Conservation (phyloP, 768 basidiomycete genomes). For the Pleurotus giganteus region DNA sequence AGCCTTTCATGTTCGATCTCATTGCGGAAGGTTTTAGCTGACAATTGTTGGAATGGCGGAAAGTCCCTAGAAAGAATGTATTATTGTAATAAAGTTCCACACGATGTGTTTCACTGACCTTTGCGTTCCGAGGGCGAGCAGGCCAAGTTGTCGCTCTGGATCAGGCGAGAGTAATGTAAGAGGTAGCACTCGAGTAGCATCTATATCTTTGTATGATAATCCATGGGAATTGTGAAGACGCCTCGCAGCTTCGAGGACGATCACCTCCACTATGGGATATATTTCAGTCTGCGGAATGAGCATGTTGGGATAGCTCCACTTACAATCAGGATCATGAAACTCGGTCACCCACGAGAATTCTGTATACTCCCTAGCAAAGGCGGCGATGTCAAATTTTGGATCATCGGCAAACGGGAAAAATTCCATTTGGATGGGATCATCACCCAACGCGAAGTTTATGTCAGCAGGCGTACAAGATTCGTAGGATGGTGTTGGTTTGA, state of each 20-base stretch:
- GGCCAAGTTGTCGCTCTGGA: constrained; percentile 24
- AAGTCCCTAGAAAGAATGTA: constrained; percentile 31
- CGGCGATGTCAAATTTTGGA: constrained; percentile 31
- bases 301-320: constrained; percentile 17
- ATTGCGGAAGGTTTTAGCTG: constrained; percentile 10
- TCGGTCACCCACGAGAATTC: constrained; percentile 33
- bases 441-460: constrained; percentile 51
- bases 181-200: constrained; percentile 26
- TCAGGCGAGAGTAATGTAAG: constrained; percentile 18
- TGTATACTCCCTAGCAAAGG: constrained; percentile 26
- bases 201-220: constrained; percentile 33
- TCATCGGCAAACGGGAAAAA: constrained; percentile 70
- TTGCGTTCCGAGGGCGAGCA: constrained; percentile 42
- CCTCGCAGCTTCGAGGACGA: constrained; percentile 43
- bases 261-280: constrained; percentile 40
- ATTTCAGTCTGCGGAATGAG: neutral
- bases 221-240: constrained; percentile 29
- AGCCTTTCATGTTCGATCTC: constrained; percentile 15
- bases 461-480: constrained; percentile 53
- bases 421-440: constrained; percentile 54
- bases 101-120: constrained; percentile 27
- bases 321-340: constrained; percentile 49
- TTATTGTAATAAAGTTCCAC: neutral
- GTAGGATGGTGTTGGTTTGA: constrained; percentile 34
- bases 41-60: constrained; percentile 28